Evolutionary conservation across 208 protist genomes (phyloP), one percentile per base, ranked within the genome.

Genomic region (Wallacemonas sp.): DNA sequence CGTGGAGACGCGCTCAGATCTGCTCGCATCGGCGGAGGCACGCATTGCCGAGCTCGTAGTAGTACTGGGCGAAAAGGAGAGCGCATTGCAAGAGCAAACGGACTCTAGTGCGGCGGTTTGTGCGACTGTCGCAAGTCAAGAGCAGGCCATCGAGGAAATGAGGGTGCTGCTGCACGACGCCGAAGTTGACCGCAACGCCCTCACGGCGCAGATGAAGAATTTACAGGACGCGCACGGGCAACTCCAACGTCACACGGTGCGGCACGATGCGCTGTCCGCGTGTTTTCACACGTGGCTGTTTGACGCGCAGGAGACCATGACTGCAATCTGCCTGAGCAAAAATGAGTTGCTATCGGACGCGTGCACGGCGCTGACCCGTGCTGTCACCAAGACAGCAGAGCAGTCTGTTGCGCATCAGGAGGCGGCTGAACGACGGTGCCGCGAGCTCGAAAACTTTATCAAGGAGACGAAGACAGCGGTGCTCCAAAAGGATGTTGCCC

Each of bases 381-480:
- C 3, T 22, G 52, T 23, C n/a, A 33, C 31, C n/a, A 14, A 42
- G 3, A 4, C 52, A 20, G 26, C 32, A 4, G 31, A 59, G 14
- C 31, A 22, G 10, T 7, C 3, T 39, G 31, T 25, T 7, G 5
- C 31, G 16, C 52, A 44, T 8, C 77, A 81, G 26, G 68, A 72
- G 25, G 31, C 64, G 18, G 29, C 65, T 14, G 64, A 72, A 42
- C 36, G 46, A 0, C 57, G 61, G 32, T 76, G 71, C 25, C 64
- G 67, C 0, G 76, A 86, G 32, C 52, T 86, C 44, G 57, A 62
- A 23, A 39, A n/a, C 1, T 76, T 82, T 31, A 55, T 59, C 2
- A 74, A 79, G 38, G 73, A 82, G 20, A 67, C 70, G 3, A 81
- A 77, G 26, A 32, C 36, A 2, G 39, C 80, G 3, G 65, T 74